Evolutionary conservation across 164 flowering plant genomes (phyloP), one percentile per base, ranked within the genome.

Genomic region (Dillenia suffruticosa): DNA sequence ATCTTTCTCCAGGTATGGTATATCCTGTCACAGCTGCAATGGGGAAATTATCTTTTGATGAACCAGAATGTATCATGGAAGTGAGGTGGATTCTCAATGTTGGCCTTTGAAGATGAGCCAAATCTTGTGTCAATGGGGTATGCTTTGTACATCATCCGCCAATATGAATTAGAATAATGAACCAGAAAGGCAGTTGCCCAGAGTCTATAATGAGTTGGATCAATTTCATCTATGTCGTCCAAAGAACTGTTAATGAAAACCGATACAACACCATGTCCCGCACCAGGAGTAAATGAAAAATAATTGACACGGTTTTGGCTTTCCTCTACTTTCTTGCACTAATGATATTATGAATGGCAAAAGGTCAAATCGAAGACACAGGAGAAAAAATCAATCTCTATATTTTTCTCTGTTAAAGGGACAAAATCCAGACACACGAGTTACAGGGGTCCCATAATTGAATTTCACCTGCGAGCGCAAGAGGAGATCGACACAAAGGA

Each of bases 51-150:
- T 81, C 96, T 58, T 90, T 85, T 69, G 77, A 85, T 66, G 93
- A 89, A 51, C 95, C 96, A 46, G 96, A 92, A 70, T 92, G 98
- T 76, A 77, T 86, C 67, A 75, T 81, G 63, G 89, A 92, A 96
- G 98, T 92, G 46, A 10, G 54, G 12, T 51, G 58, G 44, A 12
- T 1, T 52, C 32, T 63, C 40, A 32, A 32, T 32, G 40, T 32
- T 32, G 5, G 40, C 40, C 7, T 32, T 32, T 4, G 5, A 32
- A 32, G 40, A 32, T 32, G 40, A 32, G 5, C 40, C 40, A 4
- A 32, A 4, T 32, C 40, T 32, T 0, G 5, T 32, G 40, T 32
- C 40, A 32, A 32, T 32, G 5, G 6, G 40, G 40, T 32, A 32
- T 32, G 7, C 40, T 32, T 32, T 6, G 40, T 32, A 32, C 40